These are phyloP conservation scores for Talaromyces trachyspermus DNA, from an alignment of 495 filamentous ascomycete genomes.

Conservation along the genomic window DNA sequence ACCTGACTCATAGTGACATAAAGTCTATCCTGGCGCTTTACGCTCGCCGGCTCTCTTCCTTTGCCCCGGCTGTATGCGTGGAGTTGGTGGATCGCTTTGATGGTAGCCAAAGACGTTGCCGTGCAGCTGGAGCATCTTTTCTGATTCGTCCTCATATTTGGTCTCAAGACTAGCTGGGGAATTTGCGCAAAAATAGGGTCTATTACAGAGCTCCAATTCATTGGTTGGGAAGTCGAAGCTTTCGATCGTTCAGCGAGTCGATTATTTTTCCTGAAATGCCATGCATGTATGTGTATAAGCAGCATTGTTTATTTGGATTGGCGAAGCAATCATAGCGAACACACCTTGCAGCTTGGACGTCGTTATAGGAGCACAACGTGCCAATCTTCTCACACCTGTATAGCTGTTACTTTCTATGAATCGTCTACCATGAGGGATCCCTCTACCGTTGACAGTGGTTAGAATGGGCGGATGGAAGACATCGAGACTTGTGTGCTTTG, in stretches of 20 bases:
- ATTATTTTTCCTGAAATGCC: not conserved
- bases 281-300: not conserved
- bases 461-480: not conserved
- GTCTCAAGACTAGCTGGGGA: not conserved
- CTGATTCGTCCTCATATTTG: conserved; percentile 2
- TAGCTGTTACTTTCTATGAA: not conserved
- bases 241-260: not conserved
- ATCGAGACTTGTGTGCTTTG: not conserved
- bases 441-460: conserved; percentile 4
- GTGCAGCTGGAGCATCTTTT: not conserved
- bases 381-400: conserved; percentile 4
- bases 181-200: not conserved
- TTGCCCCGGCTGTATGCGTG: not conserved
- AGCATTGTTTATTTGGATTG: no score
- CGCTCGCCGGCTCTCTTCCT: not conserved
- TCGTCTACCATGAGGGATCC: not conserved
- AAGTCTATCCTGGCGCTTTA: not conserved
- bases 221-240: not conserved
- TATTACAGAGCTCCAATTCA: not conserved
- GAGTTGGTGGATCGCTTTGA: not conserved
- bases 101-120: not conserved
- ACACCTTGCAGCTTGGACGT: not conserved
- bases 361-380: not conserved
- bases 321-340: no score
- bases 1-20: not conserved